These are phyloP conservation scores for Syncephalastrum monosporum DNA, from an alignment of 371 early-diverging fungal genomes.

Conservation along the genomic window DNA sequence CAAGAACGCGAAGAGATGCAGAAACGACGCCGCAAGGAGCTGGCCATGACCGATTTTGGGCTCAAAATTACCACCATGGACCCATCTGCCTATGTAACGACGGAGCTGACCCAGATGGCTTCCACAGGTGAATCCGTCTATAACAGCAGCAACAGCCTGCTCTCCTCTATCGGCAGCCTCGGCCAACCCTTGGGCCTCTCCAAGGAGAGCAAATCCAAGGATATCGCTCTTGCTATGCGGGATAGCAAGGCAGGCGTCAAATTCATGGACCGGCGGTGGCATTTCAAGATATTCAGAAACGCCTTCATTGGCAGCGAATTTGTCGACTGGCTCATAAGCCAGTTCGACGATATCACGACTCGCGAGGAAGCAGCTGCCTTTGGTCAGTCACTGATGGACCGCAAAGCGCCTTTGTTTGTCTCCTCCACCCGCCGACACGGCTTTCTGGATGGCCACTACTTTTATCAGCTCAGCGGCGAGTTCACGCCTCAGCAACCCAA, in stretches of 20 bases:
- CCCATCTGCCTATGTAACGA: slow-evolving; percentile 40
- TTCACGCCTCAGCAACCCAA: slow-evolving; percentile 43
- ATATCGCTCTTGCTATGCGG: slow-evolving; percentile 77
- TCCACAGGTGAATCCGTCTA: slow-evolving; percentile 7
- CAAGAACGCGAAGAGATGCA: slow-evolving; percentile 50
- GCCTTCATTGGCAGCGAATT: slow-evolving; percentile 86
- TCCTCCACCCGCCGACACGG: slow-evolving; percentile 73
- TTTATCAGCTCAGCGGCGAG: slow-evolving; percentile 76
- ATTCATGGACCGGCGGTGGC: slow-evolving; percentile 89
- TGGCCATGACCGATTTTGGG: slow-evolving; percentile 38
- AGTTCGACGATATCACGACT: slow-evolving; percentile 77
- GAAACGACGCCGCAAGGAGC: slow-evolving; percentile 38
- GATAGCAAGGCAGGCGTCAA: slow-evolving; percentile 69
- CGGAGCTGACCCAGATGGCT: slow-evolving; percentile 16
- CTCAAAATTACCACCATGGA: slow-evolving; percentile 48
- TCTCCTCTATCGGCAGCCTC: slow-evolving; percentile 31
- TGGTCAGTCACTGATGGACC: slow-evolving; percentile 76
- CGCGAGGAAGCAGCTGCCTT: slow-evolving; percentile 83
- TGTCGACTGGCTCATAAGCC: slow-evolving; percentile 88
- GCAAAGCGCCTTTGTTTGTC: slow-evolving; percentile 68
- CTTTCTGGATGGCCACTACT: slow-evolving; percentile 93
- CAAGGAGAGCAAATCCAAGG: slow-evolving; percentile 51
- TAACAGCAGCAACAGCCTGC: slow-evolving; percentile 12
- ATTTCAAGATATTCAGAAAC: slow-evolving; percentile 71
- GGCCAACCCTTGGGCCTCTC: slow-evolving; percentile 23